Conservation (phyloP, 768 basidiomycete species). For the Suillus lakei region DNA sequence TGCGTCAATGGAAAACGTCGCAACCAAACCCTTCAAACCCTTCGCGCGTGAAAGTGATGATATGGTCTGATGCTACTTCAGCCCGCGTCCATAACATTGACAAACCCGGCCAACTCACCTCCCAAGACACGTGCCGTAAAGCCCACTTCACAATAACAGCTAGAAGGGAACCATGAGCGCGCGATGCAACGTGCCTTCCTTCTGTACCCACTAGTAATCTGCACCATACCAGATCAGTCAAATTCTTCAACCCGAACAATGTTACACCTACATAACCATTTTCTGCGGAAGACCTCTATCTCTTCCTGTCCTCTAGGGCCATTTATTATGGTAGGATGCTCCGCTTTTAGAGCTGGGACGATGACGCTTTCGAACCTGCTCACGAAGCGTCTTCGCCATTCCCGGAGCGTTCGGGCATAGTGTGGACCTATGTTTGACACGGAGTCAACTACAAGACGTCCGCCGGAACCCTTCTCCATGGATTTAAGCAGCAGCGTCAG, state of each 20-base stretch:
- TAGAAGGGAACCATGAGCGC: constrained; percentile 26
- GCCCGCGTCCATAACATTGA: neutral
- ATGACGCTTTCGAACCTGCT: constrained; percentile 61
- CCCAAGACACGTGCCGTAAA: constrained; percentile 70
- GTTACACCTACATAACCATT: constrained; percentile 66
- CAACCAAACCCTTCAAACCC: constrained; percentile 65
- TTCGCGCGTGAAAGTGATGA: constrained; percentile 67
- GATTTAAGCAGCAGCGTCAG: constrained; percentile 60
- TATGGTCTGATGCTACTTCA: constrained; percentile 53
- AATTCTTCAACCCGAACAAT: constrained; percentile 1
- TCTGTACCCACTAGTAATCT: constrained; percentile 51
- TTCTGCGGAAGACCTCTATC: constrained; percentile 74
- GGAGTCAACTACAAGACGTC: constrained; percentile 64
- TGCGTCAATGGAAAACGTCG: constrained; percentile 22
- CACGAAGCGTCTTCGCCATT: constrained; percentile 72
- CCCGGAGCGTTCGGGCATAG: constrained; percentile 79
- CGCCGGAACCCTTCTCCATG: constrained; percentile 52
- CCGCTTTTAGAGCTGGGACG: constrained; percentile 58
- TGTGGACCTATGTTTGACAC: constrained; percentile 76
- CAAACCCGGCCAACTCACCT: constrained; percentile 43
- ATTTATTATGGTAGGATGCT: constrained; percentile 63
- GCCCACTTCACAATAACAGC: constrained; percentile 76
- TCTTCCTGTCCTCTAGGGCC: constrained; percentile 50
- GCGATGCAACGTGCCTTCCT: neutral
- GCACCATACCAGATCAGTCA: constrained; percentile 8